phyloP scores from a whole-genome alignment of 306 rosid genomes.

The Styphnolobium japonicum region DNA sequence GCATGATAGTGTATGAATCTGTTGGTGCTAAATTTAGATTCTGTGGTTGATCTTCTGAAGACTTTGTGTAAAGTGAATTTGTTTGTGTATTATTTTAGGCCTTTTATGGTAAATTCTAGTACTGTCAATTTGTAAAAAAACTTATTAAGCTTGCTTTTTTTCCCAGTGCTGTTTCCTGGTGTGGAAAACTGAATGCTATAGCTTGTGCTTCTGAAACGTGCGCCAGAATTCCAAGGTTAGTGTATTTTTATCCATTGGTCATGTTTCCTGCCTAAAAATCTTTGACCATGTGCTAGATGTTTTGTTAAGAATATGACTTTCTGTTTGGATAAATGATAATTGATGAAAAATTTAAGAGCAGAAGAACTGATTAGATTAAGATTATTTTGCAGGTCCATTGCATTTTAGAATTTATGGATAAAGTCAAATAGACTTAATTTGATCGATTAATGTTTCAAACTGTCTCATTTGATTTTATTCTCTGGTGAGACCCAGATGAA shows the following conservation, averaged over 20 bases:
- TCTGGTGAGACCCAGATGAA: background rate
- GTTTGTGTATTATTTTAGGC: background rate
- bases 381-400: background rate
- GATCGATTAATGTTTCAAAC: background rate
- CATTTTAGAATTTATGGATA: background rate
- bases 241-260: slow-evolving; percentile 1
- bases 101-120: background rate
- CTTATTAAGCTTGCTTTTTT: slow-evolving; percentile 2
- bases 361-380: background rate
- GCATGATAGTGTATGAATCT: background rate
- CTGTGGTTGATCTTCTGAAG: background rate
- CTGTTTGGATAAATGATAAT: background rate
- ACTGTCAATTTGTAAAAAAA: background rate
- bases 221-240: slow-evolving; percentile 92
- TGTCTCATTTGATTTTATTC: background rate
- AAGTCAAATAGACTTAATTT: background rate
- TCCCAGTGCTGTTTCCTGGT: slow-evolving; percentile 91
- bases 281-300: background rate
- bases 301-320: background rate
- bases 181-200: slow-evolving; percentile 92
- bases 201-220: slow-evolving; percentile 97
- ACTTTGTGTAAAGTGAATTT: background rate
- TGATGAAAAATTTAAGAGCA: slow-evolving; percentile 1
- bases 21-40: background rate
- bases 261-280: background rate